Conservation (phyloP, 768 basidiomycete species). For the Rhizopogon sp. region DNA sequence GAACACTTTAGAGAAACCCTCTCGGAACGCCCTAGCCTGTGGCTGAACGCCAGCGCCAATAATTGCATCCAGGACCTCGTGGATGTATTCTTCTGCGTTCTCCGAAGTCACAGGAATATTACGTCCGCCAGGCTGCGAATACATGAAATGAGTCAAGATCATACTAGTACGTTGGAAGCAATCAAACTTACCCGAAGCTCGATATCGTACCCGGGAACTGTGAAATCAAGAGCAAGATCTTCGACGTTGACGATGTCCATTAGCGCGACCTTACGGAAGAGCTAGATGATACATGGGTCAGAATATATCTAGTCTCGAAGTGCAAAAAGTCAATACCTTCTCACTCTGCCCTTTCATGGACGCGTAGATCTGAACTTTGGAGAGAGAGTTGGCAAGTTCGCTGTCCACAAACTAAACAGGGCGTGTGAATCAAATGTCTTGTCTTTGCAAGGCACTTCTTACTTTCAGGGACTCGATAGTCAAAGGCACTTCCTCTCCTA, state of each 20-base stretch:
- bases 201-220: conserved; percentile 92
- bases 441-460: conserved; percentile 13
- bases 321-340: conserved; percentile 40
- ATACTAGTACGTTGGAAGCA: not conserved
- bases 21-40: conserved; percentile 88
- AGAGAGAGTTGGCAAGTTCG: conserved; percentile 80
- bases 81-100: conserved; percentile 87
- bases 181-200: conserved; percentile 69
- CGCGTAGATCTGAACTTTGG: conserved; percentile 70
- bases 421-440: conserved; percentile 5
- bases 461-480: conserved; percentile 83
- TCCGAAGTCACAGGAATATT: conserved; percentile 77
- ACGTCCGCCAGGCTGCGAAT: conserved; percentile 65
- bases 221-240: conserved; percentile 93
- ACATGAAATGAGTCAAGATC: not conserved
- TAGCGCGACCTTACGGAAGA: conserved; percentile 50
- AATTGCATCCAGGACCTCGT: conserved; percentile 83
- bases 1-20: conserved; percentile 96
- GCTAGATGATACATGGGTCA: conserved; percentile 23
- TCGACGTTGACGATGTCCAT: conserved; percentile 67
- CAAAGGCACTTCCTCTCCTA: conserved; percentile 82
- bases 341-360: conserved; percentile 42
- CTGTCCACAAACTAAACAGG: conserved; percentile 69
- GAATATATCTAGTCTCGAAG: not conserved
- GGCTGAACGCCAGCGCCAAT: conserved; percentile 72